Percentiles rank a stretch among this genome's conserved stretches.
Conservation (phyloP, 75 land plant species). For the Cryptomeria japonica region DNA sequence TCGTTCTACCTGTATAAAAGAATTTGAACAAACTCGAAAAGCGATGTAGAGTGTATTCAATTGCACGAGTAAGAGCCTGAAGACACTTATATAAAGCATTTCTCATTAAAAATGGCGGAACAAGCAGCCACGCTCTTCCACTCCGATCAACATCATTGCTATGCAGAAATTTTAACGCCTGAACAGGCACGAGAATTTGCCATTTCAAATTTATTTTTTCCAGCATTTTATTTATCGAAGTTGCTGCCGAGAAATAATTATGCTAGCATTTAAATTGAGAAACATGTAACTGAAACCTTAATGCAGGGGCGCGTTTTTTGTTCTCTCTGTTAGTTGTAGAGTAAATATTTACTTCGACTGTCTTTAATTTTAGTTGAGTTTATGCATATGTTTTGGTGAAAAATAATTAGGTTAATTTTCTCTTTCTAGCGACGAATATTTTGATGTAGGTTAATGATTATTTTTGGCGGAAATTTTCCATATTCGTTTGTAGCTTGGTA, state of each 20-base stretch:
- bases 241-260: too few relatives aligned
- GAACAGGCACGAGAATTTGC: conserved; percentile 27
- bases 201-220: background rate
- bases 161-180: conserved; percentile 46
- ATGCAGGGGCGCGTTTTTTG: background rate
- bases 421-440: too few relatives aligned
- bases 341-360: background rate
- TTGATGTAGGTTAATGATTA: background rate
- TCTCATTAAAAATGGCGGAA: background rate
- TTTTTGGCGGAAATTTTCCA: background rate
- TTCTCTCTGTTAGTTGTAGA: background rate
- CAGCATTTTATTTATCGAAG: background rate
- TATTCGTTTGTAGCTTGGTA: background rate
- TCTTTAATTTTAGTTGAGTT: background rate
- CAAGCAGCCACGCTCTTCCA: conserved; percentile 21
- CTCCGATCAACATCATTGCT: conserved; percentile 53
- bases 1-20: too few relatives aligned
- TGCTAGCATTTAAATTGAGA: background rate
- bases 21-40: too few relatives aligned
- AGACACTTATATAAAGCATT: background rate
- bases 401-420: too few relatives aligned
- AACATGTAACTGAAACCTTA: background rate
- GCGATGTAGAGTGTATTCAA: background rate
- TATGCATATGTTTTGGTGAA: background rate
- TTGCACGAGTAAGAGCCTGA: background rate